Percentiles rank a stretch among this genome's conserved stretches.
phyloP scores from a whole-genome alignment of 495 filamentous ascomycete genomes.

The Penicillium lagena region DNA sequence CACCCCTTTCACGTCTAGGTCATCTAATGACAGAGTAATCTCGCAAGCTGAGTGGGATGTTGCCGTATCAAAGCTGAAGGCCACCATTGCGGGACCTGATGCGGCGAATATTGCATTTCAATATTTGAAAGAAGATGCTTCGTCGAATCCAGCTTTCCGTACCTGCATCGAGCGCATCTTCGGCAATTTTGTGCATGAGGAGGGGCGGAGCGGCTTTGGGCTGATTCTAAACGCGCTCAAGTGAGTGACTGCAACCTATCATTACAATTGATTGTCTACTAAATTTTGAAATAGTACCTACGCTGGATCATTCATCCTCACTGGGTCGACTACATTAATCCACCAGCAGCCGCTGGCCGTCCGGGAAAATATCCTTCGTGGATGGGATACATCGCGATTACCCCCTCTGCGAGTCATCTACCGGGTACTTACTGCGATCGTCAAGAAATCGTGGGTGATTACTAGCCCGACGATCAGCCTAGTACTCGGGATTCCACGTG shows the following conservation, averaged over 20 bases:
- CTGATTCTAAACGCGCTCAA: slow-evolving; percentile 48
- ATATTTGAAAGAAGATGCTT: slow-evolving; percentile 46
- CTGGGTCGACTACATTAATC: slow-evolving; percentile 56
- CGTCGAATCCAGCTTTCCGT: slow-evolving; percentile 42
- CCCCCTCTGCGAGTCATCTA: slow-evolving; percentile 50
- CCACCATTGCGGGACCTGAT: slow-evolving; percentile 22
- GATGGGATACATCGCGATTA: slow-evolving; percentile 54
- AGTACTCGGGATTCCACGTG: slow-evolving; percentile 56
- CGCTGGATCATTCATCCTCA: slow-evolving; percentile 61
- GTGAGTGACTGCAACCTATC: slow-evolving; percentile 25
- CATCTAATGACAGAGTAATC: slow-evolving; percentile 23
- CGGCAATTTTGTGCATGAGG: slow-evolving; percentile 32
- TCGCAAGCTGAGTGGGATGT: slow-evolving; percentile 28
- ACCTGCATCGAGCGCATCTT: slow-evolving; percentile 39
- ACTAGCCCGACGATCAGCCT: slow-evolving; percentile 50
- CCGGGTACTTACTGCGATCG: slow-evolving; percentile 48
- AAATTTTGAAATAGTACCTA: slow-evolving; percentile 52
- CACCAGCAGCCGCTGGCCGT: slow-evolving; percentile 54
- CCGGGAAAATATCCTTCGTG: slow-evolving; percentile 53
- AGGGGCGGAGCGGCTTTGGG: slow-evolving; percentile 42
- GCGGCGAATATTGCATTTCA: slow-evolving; percentile 21
- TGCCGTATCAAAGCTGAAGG: slow-evolving; percentile 21
- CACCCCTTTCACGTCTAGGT: slow-evolving; percentile 15
- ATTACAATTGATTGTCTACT: too few relatives aligned
- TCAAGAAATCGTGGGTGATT: slow-evolving; percentile 52